A percentile compares a stretch with the other conserved stretches of the same genome.
Conservation (phyloP, 495 filamentous ascomycete genomes). For the Daldinia decipiens region DNA sequence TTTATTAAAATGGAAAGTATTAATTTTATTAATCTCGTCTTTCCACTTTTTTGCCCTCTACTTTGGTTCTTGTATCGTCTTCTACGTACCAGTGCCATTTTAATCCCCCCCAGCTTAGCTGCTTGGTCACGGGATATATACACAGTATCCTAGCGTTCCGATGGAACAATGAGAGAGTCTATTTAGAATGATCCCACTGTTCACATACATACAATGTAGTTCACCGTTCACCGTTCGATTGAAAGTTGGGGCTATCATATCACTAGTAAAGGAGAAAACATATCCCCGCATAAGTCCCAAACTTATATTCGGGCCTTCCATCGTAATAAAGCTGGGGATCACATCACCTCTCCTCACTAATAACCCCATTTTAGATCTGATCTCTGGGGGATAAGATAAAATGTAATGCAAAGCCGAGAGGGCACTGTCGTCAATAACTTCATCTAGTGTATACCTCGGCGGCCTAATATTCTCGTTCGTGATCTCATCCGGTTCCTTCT, state of each 20-base stretch:
- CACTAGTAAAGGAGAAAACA: not conserved
- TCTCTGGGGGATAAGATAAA: not conserved
- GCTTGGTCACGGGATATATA: slow-evolving; percentile 2
- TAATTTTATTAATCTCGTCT: not conserved
- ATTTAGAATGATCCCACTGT: not conserved
- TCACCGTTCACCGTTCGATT: not conserved
- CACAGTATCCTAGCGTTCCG: not conserved
- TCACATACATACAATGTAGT: not conserved
- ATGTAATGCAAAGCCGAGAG: slow-evolving; percentile 3
- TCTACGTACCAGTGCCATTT: not conserved
- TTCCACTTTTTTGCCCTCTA: not conserved
- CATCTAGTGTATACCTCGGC: slow-evolving; percentile 31
- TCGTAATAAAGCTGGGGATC: not conserved
- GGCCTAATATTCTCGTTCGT: slow-evolving; percentile 42
- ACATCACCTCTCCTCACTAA: not conserved
- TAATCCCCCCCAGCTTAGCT: not conserved
- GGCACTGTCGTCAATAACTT: slow-evolving; percentile 20
- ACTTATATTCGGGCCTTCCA: not conserved
- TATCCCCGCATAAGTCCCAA: not conserved
- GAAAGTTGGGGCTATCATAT: not conserved
- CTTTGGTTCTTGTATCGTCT: not conserved
- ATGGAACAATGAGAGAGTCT: not conserved
- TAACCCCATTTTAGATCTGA: not conserved
- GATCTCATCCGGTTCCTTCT: slow-evolving; percentile 45
- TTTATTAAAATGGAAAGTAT: not conserved